These are phyloP conservation scores for Kwoniella bestiolae DNA, from an alignment of 768 basidiomycete species.

Conservation along the genomic window DNA sequence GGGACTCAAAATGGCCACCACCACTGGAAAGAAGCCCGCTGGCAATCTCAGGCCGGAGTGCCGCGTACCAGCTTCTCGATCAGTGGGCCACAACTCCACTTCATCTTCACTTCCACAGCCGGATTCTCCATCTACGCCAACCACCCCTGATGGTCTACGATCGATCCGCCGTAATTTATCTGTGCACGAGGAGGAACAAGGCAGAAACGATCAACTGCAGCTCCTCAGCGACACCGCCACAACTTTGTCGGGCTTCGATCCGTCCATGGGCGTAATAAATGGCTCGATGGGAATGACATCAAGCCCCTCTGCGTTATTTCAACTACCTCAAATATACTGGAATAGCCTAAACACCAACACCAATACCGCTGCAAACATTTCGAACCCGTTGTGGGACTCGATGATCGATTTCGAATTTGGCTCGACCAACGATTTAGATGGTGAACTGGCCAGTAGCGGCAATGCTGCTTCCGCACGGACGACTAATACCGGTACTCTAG, in stretches of 20 bases:
- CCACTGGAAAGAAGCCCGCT: too few relatives aligned
- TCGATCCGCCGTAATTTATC: slow-evolving; percentile 22
- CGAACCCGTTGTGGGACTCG: slow-evolving; percentile 1
- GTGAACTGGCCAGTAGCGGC: neutral
- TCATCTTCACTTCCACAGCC: neutral
- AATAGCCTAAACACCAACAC: slow-evolving; percentile 21
- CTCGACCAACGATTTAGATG: neutral
- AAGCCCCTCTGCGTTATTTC: slow-evolving; percentile 20
- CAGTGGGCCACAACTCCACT: too few relatives aligned
- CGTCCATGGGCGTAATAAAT: neutral
- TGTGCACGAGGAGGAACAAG: slow-evolving; percentile 2
- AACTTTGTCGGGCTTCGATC: neutral
- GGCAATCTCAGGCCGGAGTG: too few relatives aligned
- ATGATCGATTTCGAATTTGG: neutral
- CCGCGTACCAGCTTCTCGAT: too few relatives aligned
- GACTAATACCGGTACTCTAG: neutral
- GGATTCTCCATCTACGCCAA: neutral
- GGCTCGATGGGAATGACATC: neutral
- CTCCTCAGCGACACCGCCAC: neutral
- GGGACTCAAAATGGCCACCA: slow-evolving; percentile 25
- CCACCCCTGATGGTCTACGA: slow-evolving; percentile 12
- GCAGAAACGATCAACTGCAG: neutral
- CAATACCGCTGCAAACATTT: neutral
- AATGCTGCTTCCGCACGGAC: neutral
- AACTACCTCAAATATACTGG: slow-evolving; percentile 37